Evolutionary conservation across 768 basidiomycete genomes (phyloP).

Genomic region (Saitozyma podzolica): DNA sequence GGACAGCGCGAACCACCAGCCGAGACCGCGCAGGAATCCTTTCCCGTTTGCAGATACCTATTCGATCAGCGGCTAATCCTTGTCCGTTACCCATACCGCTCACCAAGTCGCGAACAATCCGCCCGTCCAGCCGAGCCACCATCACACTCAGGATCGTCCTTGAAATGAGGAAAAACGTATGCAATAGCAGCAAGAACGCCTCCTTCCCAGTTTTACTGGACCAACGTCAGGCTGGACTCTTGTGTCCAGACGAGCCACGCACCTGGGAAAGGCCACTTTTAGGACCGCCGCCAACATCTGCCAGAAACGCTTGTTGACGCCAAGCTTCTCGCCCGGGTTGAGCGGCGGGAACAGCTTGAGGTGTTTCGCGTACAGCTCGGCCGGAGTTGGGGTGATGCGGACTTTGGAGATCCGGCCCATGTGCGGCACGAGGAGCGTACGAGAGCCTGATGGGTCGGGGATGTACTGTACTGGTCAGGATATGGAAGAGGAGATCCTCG

Average conservation of each 20-base stretch:
- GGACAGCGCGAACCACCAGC: slow-evolving; percentile 84
- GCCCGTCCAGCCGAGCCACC: slow-evolving; percentile 84
- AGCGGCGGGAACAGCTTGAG: slow-evolving; percentile 66
- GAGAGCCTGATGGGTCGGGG: slow-evolving; percentile 62
- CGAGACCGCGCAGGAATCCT: slow-evolving; percentile 79
- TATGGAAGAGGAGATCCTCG: neutral
- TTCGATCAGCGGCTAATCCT: neutral
- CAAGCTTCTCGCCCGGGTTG: slow-evolving; percentile 57
- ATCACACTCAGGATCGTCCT: slow-evolving; percentile 83
- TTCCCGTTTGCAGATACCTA: slow-evolving; percentile 77
- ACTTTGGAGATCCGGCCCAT: slow-evolving; percentile 65
- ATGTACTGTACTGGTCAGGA: slow-evolving; percentile 61
- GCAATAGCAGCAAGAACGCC: slow-evolving; percentile 67
- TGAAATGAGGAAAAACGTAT: slow-evolving; percentile 81
- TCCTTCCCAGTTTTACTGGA: slow-evolving; percentile 59
- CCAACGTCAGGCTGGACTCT: too few relatives aligned
- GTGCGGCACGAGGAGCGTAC: slow-evolving; percentile 69
- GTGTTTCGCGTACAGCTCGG: slow-evolving; percentile 59
- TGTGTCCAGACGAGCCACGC: slow-evolving; percentile 31
- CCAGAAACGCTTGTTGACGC: slow-evolving; percentile 69
- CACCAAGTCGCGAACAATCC: slow-evolving; percentile 83
- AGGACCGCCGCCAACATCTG: slow-evolving; percentile 73
- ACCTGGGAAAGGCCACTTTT: slow-evolving; percentile 68
- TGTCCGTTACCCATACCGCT: slow-evolving; percentile 22
- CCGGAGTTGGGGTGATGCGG: slow-evolving; percentile 58